phyloP scores from a whole-genome alignment of 148 eudicot genomes.

The Linanthus parryae region DNA sequence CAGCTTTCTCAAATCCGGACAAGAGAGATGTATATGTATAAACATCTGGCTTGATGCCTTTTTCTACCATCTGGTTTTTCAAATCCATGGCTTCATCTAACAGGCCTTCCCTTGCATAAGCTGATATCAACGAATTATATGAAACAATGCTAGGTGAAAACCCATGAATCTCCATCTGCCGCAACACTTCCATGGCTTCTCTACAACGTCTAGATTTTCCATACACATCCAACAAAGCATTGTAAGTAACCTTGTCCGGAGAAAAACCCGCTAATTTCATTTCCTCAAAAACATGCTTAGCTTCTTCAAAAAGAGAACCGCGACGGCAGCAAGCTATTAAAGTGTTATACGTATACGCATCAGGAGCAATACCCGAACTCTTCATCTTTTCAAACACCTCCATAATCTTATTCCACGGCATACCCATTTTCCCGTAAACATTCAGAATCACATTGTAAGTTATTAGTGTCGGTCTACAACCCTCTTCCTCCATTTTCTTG shows the following conservation, averaged over 20 bases:
- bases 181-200: constrained; percentile 77
- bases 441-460: constrained; percentile 77
- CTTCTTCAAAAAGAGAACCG: constrained; percentile 77
- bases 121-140: constrained; percentile 78
- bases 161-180: constrained; percentile 67
- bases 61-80: constrained; percentile 63
- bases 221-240: constrained; percentile 85
- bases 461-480: constrained; percentile 76
- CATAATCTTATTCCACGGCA: constrained; percentile 66
- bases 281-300: constrained; percentile 60
- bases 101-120: constrained; percentile 68
- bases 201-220: constrained; percentile 70
- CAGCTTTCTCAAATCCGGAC: constrained; percentile 91
- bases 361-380: constrained; percentile 56
- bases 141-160: constrained; percentile 66
- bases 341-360: constrained; percentile 84
- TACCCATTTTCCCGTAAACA: constrained; percentile 89
- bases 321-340: constrained; percentile 80
- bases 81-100: constrained; percentile 72
- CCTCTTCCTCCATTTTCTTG: constrained; percentile 76
- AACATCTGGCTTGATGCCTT: constrained; percentile 78
- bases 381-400: constrained; percentile 57
- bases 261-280: constrained; percentile 64
- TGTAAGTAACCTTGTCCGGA: constrained; percentile 90
- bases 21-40: constrained; percentile 79